phyloP scores from a whole-genome alignment of 2,329 filamentous ascomycete species.

The Ceratocystis diversiconidia region DNA sequence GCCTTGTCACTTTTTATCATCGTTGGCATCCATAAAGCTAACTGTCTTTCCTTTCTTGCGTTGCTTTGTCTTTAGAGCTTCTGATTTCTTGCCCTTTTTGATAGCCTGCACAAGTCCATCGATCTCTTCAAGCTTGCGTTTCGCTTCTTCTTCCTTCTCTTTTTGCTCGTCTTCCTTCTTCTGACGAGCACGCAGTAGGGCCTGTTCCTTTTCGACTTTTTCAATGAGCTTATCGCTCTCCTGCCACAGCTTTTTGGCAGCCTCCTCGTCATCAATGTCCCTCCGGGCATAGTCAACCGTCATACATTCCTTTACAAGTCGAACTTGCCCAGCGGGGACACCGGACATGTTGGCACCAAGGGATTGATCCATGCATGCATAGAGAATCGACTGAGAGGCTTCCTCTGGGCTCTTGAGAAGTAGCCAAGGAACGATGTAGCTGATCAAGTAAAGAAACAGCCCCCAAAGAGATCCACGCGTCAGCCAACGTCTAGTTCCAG shows the following conservation, averaged over 20 bases:
- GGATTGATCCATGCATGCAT: conserved; percentile 67
- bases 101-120: conserved; percentile 28
- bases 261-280: conserved; percentile 63
- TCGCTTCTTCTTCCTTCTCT: conserved; percentile 24
- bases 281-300: conserved; percentile 55
- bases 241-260: conserved; percentile 80
- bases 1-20: conserved; percentile 17
- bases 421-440: conserved; percentile 75
- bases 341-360: conserved; percentile 32
- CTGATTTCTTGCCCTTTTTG: conserved; percentile 26
- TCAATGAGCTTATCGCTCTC: conserved; percentile 76
- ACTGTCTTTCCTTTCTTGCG: conserved; percentile 24
- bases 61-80: conserved; percentile 23
- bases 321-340: conserved; percentile 46
- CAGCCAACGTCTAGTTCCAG: conserved; percentile 76
- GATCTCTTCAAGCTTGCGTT: conserved; percentile 25
- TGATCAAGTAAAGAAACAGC: conserved; percentile 57
- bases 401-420: conserved; percentile 70
- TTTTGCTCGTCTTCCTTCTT: conserved; percentile 27
- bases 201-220: conserved; percentile 64
- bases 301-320: conserved; percentile 76
- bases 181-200: conserved; percentile 36
- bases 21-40: conserved; percentile 20
- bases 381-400: conserved; percentile 76
- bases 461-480: conserved; percentile 73